Evolutionary conservation across 805 yeast genomes (phyloP), one percentile per base, ranked within the genome.

Genomic region (Scheffersomyces spartinae): DNA sequence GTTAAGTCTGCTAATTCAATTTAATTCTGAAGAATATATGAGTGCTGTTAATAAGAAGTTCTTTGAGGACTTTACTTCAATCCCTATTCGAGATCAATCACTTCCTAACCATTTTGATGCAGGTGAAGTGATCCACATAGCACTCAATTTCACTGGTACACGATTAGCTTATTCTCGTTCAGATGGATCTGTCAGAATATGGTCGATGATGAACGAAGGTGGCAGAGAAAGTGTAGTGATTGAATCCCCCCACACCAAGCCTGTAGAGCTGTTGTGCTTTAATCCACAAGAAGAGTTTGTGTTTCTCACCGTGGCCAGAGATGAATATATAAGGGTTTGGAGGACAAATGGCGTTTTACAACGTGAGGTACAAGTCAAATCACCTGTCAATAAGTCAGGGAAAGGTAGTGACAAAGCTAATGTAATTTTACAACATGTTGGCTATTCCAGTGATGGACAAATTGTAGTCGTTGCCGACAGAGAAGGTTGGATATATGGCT

Each of bases 241-340:
- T 12, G 63, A 55, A 20, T 45, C 46, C 17, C 53, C 64, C 2
- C 74, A 68, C 33, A 31, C 35, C 3, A 45, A 45, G 24, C 37
- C 56, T 2, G 63, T 64, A 12, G 62, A 57, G 27, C 33, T 55
- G 13, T 31, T 72, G 6, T 36, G 60, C 2, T 72, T 75, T 75
- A 51, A 63, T 24, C 75, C 78, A 1, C 40, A 40, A 11, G 41
- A 53, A 15, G 68, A 69, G 15, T 52, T 52, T 21, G 36, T 52
- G 8, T 51, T 72, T 27, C 73, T 66, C 3, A 52, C 68, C 5
- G 71, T 65, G 18, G 71, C 71, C 5, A 37, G 55, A 15, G 78
- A 69, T 36, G 52, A 53, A 8, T 37, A 32, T 22, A 47, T 72
- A 18, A 63, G 64, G 34, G 32, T 68, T 15, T 66, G 76, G 75